These are phyloP conservation scores for Cyberlindnera mrakii DNA, from an alignment of 805 yeast species.

Conservation along the genomic window DNA sequence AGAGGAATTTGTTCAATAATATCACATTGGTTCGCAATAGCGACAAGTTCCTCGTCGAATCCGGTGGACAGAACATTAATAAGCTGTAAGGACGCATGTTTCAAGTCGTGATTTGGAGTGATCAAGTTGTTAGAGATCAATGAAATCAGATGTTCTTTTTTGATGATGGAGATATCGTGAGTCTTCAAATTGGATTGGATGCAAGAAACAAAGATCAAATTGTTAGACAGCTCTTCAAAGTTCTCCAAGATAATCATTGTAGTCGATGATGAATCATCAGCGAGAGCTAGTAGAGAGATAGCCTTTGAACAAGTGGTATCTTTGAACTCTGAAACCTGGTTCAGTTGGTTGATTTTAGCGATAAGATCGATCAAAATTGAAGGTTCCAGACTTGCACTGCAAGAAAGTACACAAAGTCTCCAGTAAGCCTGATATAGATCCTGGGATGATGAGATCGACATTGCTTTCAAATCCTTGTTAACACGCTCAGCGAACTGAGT, in stretches of 20 bases:
- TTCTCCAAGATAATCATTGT: slow-evolving; percentile 7
- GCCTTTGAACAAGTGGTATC: slow-evolving; percentile 12
- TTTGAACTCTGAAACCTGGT: slow-evolving; percentile 10
- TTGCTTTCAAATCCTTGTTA: slow-evolving; percentile 4
- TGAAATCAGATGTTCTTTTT: slow-evolving; percentile 14
- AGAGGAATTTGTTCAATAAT: slow-evolving; percentile 70
- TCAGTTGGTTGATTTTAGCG: not conserved
- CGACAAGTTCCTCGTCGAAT: slow-evolving; percentile 28
- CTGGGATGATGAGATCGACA: slow-evolving; percentile 3
- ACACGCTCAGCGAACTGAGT: slow-evolving; percentile 7
- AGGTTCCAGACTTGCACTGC: slow-evolving; percentile 27
- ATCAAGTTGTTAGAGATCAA: slow-evolving; percentile 33
- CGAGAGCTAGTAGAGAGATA: slow-evolving; percentile 9
- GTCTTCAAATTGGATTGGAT: slow-evolving; percentile 10
- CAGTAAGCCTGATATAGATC: slow-evolving; percentile 41
- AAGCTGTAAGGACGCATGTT: slow-evolving; percentile 47
- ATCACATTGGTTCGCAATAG: slow-evolving; percentile 42
- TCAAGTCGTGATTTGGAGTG: slow-evolving; percentile 43
- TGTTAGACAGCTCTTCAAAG: slow-evolving; percentile 18
- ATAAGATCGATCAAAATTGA: slow-evolving; percentile 4
- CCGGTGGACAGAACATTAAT: slow-evolving; percentile 28
- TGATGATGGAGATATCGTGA: slow-evolving; percentile 1
- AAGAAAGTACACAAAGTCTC: slow-evolving; percentile 40
- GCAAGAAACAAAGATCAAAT: slow-evolving; percentile 14
- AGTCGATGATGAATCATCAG: not conserved